phyloP scores from a whole-genome alignment of 106 monocot species.

The Dendrobium catenatum region DNA sequence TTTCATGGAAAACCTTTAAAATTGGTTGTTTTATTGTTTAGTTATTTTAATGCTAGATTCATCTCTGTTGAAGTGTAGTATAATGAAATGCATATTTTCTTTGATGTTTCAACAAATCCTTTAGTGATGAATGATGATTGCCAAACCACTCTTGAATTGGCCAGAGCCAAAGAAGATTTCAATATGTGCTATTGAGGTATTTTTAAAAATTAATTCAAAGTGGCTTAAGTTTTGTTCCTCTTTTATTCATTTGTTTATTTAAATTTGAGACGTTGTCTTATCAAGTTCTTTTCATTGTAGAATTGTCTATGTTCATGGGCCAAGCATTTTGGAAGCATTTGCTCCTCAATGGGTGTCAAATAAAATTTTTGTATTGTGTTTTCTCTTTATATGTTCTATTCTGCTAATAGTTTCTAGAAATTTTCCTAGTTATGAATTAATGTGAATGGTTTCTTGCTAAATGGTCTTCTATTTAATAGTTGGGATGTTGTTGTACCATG shows the following conservation, averaged over 20 bases:
- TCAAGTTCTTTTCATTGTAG: slow-evolving; percentile 24
- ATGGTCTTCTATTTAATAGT: slow-evolving; percentile 29
- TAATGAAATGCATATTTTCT: background rate
- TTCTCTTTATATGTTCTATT: background rate
- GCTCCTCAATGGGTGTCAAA: slow-evolving; percentile 59
- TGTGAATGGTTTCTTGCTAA: background rate
- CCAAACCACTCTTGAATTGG: slow-evolving; percentile 82
- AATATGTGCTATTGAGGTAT: slow-evolving; percentile 85
- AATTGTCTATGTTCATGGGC: slow-evolving; percentile 48
- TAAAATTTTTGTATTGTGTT: slow-evolving; percentile 46
- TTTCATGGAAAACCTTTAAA: background rate
- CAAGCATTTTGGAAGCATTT: slow-evolving; percentile 74
- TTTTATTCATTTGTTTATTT: background rate
- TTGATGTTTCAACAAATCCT: slow-evolving; percentile 52
- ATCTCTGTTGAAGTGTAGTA: background rate
- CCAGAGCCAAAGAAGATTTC: slow-evolving; percentile 64
- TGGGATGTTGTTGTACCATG: slow-evolving; percentile 81
- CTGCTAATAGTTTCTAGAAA: background rate
- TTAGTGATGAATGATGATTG: slow-evolving; percentile 79
- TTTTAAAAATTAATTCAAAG: background rate
- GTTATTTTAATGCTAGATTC: too few species aligned
- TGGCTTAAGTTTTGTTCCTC: background rate
- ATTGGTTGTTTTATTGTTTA: background rate
- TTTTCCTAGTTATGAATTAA: background rate
- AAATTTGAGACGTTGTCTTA: background rate